These are phyloP conservation scores for Aspergillus incahuasiensis DNA, from an alignment of 495 filamentous ascomycete species.

Conservation along the genomic window DNA sequence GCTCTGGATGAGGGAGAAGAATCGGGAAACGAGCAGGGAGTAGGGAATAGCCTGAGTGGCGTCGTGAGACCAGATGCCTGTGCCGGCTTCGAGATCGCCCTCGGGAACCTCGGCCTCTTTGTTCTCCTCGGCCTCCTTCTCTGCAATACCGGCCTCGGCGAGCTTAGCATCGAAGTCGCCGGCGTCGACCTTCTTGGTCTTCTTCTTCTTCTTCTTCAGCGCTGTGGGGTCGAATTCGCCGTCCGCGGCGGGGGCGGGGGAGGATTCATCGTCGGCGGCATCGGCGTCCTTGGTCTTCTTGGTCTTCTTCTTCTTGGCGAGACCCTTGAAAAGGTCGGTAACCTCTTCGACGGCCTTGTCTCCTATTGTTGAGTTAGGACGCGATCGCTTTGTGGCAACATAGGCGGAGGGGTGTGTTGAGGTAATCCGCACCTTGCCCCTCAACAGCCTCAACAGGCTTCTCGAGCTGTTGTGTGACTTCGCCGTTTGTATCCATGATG, in stretches of 20 bases:
- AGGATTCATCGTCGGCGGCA: slow-evolving; percentile 44
- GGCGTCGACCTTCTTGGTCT: slow-evolving; percentile 63
- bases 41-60: slow-evolving; percentile 72
- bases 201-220: slow-evolving; percentile 97
- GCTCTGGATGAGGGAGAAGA: slow-evolving; percentile 86
- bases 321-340: slow-evolving; percentile 70
- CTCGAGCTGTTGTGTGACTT: slow-evolving; percentile 65
- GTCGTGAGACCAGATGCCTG: slow-evolving; percentile 89
- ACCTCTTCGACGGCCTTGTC: slow-evolving; percentile 69
- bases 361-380: slow-evolving; percentile 13
- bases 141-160: slow-evolving; percentile 64
- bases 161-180: slow-evolving; percentile 79
- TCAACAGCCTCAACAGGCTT: slow-evolving; percentile 62
- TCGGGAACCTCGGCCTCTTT: slow-evolving; percentile 47
- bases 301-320: slow-evolving; percentile 82
- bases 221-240: slow-evolving; percentile 67
- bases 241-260: slow-evolving; percentile 51
- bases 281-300: slow-evolving; percentile 61
- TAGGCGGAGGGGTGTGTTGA: background rate
- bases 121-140: slow-evolving; percentile 44
- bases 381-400: background rate
- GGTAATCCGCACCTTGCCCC: slow-evolving; percentile 48
- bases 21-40: slow-evolving; percentile 76
- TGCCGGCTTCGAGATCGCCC: slow-evolving; percentile 85
- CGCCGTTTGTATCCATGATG: slow-evolving; percentile 80